phyloP scores from a whole-genome alignment of 1,284 basidiomycete species.

The Volvariella volvacea region DNA sequence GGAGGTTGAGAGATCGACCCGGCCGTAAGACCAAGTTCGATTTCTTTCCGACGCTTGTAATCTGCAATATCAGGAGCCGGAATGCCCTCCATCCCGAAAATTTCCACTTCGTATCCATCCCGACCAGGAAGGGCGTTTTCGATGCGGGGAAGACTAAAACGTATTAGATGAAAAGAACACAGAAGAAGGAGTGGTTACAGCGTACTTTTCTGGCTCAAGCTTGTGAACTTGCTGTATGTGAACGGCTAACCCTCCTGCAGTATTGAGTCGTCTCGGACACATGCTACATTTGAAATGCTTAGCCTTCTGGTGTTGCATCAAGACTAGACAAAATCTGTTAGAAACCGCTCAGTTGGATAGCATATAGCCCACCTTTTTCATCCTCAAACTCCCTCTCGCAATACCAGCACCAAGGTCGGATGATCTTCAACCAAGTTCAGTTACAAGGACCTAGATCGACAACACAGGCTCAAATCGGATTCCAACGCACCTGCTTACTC shows the following conservation, averaged over 20 bases:
- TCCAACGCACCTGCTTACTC: slow-evolving; percentile 65
- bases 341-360: background rate
- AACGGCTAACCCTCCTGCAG: slow-evolving; percentile 96
- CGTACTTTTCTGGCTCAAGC: slow-evolving; percentile 91
- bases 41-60: slow-evolving; percentile 91
- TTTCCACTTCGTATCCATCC: slow-evolving; percentile 98
- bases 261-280: slow-evolving; percentile 93
- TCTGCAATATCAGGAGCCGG: slow-evolving; percentile 91
- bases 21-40: slow-evolving; percentile 80
- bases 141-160: slow-evolving; percentile 65
- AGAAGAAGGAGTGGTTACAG: slow-evolving; percentile 10
- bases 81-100: slow-evolving; percentile 99
- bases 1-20: slow-evolving; percentile 75
- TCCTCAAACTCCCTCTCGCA: slow-evolving; percentile 98
- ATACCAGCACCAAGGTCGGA: slow-evolving; percentile 97
- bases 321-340: slow-evolving; percentile 46
- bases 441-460: slow-evolving; percentile 2
- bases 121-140: slow-evolving; percentile 95
- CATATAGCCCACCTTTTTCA: slow-evolving; percentile 70
- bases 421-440: slow-evolving; percentile 42
- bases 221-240: slow-evolving; percentile 99
- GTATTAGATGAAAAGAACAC: slow-evolving; percentile 10
- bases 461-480: background rate
- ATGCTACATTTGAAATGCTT: slow-evolving; percentile 98
- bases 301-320: slow-evolving; percentile 98